Evolutionary conservation across 2,329 filamentous ascomycete genomes (phyloP).

Genomic region (Diaporthe caulivora): DNA sequence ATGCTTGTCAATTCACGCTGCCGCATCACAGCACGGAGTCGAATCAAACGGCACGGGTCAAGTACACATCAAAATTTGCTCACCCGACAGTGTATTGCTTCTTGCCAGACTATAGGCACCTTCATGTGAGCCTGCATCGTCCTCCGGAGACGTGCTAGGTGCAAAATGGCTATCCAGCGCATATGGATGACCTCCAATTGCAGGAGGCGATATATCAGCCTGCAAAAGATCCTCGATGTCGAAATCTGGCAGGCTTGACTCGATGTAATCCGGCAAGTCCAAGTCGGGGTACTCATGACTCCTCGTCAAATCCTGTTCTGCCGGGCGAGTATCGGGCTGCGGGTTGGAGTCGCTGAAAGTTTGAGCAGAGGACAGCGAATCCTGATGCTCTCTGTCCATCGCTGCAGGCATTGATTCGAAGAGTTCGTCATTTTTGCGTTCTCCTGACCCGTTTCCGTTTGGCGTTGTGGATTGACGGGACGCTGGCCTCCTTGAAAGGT

Average conservation of each 20-base stretch:
- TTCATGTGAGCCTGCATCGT: background rate
- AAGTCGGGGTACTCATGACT: background rate
- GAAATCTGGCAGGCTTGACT: background rate
- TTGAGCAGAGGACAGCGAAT: background rate
- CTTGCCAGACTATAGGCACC: background rate
- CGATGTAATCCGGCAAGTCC: conserved; percentile 14
- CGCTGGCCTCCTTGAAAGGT: background rate
- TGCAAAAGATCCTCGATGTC: conserved; percentile 8
- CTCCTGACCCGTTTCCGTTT: background rate
- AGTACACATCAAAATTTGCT: background rate
- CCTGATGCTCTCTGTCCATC: background rate
- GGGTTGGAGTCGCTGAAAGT: no score
- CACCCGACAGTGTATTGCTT: conserved; percentile 2
- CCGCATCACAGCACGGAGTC: background rate
- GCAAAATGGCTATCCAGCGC: background rate
- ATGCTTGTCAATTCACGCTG: background rate
- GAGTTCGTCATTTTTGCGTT: background rate
- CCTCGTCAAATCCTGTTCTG: background rate
- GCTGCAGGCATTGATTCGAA: no score
- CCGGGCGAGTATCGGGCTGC: background rate
- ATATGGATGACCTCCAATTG: background rate
- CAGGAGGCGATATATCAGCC: background rate
- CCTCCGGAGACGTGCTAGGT: background rate
- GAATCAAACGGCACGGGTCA: background rate
- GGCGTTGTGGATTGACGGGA: background rate